Evolutionary conservation across 2,329 filamentous ascomycete genomes (phyloP), one percentile per base, ranked within the genome.

Genomic region (Aspergillus sp.): DNA sequence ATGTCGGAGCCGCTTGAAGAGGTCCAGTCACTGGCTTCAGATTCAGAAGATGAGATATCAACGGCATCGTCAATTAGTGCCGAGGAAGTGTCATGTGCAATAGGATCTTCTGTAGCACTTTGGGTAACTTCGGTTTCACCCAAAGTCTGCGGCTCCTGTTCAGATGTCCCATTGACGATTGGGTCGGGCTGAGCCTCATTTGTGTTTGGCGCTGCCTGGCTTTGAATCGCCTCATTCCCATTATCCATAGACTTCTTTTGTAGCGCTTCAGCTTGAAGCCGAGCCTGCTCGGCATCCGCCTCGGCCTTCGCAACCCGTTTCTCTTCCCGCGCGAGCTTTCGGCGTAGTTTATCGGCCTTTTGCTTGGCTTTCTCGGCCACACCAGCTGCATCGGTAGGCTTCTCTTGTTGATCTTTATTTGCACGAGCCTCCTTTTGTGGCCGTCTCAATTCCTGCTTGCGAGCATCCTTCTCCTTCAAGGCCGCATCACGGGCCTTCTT

Each of bases 281-380:
- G 63, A 44, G 65, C 65, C 40, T 59, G 62, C 38, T 66, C 63
- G 4, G 67, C 67, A 47, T 69, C 63, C 0, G 67, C 69, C 47
- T 74, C 68, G 6, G 71, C 71, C 51, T 69, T 68, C 33, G 66
- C 67, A 36, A 70, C 62, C 33, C 62, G 61, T 50, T 65, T 68
- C 62, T 89, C 84, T 47, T 88, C 83, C 62, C 83, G 86, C 56
- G 83, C 77, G 37, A 89, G 74, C 44, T 65, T 69, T 45, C 60
- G 63, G 27, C 61, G 61, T 29, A 70, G 57, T 45, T 64, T 71
- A 37, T 72, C 69, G 5, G 69, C 67, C 47, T 66, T 68, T 33
- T 58, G 52, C 44, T 66, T 66, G 9, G 67, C 63, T 45, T 65
- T 66, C 31, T 54, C 55, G 1, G 60, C 65, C 5, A 59, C 62